Base-by-base conservation (phyloP, 306 rosid genomes). In the Glycine tomentella region DNA sequence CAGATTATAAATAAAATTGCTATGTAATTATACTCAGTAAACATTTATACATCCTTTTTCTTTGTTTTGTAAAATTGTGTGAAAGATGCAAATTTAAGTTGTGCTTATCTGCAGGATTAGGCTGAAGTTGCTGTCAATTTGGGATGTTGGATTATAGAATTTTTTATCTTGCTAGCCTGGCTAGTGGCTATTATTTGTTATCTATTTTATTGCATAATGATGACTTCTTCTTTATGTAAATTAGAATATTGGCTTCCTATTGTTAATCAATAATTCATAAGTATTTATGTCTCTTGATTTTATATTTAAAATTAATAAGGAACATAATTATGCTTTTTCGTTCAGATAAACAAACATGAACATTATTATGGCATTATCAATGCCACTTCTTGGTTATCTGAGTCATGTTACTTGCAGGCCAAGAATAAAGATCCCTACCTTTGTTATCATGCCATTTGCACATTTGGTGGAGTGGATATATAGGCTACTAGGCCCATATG, bases 401-500 rank as follows among this genome's bases (percentile, higher is more conserved):
- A 88, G 74, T 80, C 50, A 45, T 89, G 70, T 83, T 68, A 80
- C 80, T 86, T 90, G 89, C 98, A 93, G 99, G 89, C 99, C 99
- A 69, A 88, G 82, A 64, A 85, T 96, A 87, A 92, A 88, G 89
- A 87, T 96, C 81, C 99, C 99, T 81, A 93, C 85, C 67, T 78
- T 57, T 84, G 86, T 87, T 46, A 63, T 92, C 88, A 90, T 93
- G 97, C 99, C 98, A 50, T 86, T 96, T 85, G 98, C 97, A 76
- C 97, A 87, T 87, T 62, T 91, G 73, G 97, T 96, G 78, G 96
- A 96, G 81, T 88, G 82, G 89, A 83, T 76, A 72, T 93, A 88
- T 83, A 92, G 67, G 90, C 90, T 96, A 79, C 87, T 96, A 20
- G 97, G 97, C 53, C 97, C 97, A 69, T 96, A 92, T 84, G 99